Conservation (phyloP, 352 stramenopile species). For the Phytophthora hybrid region DNA sequence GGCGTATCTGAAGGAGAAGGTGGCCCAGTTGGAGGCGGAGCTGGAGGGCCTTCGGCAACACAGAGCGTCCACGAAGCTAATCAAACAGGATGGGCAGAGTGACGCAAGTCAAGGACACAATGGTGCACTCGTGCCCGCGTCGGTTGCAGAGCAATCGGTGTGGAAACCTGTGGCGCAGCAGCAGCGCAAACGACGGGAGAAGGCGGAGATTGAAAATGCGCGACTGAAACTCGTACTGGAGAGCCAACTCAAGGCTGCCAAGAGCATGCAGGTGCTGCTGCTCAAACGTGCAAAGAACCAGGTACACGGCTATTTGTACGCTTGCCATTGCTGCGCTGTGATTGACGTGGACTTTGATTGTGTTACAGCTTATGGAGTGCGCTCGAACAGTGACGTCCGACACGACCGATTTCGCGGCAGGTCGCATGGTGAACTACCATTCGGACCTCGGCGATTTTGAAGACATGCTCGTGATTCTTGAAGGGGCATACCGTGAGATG, state of each 20-base stretch:
- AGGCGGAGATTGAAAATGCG: constrained; percentile 51
- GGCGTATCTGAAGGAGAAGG: constrained; percentile 49
- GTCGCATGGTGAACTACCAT: constrained; percentile 40
- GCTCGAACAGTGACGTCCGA: constrained; percentile 29
- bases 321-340: constrained; percentile 3
- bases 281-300: constrained; percentile 48
- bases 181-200: constrained; percentile 40
- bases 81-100: constrained; percentile 32
- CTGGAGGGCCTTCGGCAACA: constrained; percentile 39
- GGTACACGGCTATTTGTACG: constrained; percentile 12
- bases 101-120: constrained; percentile 13
- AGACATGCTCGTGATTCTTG: constrained; percentile 40
- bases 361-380: constrained; percentile 40
- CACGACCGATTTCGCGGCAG: constrained; percentile 30
- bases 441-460: constrained; percentile 37
- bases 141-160: constrained; percentile 32
- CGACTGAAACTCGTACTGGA: constrained; percentile 52
- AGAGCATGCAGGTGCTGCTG: constrained; percentile 47
- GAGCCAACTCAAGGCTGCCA: constrained; percentile 51
- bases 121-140: constrained; percentile 12
- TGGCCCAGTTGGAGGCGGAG: constrained; percentile 43
- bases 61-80: constrained; percentile 23
- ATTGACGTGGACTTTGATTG: neutral
- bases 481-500: constrained; percentile 46
- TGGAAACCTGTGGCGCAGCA: constrained; percentile 42